Evolutionary conservation across 2,329 filamentous ascomycete genomes (phyloP).

Genomic region (Thelonectria discophora): DNA sequence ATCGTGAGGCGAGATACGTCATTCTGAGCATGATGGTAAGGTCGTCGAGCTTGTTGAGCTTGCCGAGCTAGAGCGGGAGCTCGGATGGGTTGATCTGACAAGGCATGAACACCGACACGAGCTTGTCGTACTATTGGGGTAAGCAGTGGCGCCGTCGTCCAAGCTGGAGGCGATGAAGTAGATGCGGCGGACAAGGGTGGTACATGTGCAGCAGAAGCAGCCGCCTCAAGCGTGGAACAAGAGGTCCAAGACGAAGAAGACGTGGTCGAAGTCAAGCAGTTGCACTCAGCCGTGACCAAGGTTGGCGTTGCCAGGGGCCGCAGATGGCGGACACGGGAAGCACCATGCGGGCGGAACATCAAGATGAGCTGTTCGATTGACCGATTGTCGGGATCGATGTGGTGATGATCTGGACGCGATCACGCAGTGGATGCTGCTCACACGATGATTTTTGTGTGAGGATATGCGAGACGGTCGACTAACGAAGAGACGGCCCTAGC

Average conservation of each 20-base stretch:
- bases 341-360: slow-evolving; percentile 42
- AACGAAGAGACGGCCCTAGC: slow-evolving; percentile 2
- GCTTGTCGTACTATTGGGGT: slow-evolving; percentile 12
- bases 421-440: slow-evolving; percentile 21
- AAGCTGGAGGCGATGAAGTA: slow-evolving; percentile 7
- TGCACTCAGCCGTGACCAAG: neutral
- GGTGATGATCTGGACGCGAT: slow-evolving; percentile 33
- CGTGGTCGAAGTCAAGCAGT: slow-evolving; percentile 12
- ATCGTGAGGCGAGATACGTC: slow-evolving; percentile 21
- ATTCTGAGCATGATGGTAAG: slow-evolving; percentile 17
- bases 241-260: slow-evolving; percentile 8
- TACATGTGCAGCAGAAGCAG: neutral
- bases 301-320: slow-evolving; percentile 36
- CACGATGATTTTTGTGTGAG: slow-evolving; percentile 6
- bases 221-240: neutral
- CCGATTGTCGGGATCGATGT: slow-evolving; percentile 28
- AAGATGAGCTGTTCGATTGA: slow-evolving; percentile 35
- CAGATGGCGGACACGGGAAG: slow-evolving; percentile 40
- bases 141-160: slow-evolving; percentile 8
- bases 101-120: slow-evolving; percentile 15
- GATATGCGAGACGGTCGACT: neutral
- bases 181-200: slow-evolving; percentile 3
- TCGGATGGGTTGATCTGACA: slow-evolving; percentile 4
- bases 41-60: slow-evolving; percentile 4
- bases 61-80: slow-evolving; percentile 9